phyloP scores from a whole-genome alignment of 2,329 filamentous ascomycete species.

The Scedosporium minutisporum region DNA sequence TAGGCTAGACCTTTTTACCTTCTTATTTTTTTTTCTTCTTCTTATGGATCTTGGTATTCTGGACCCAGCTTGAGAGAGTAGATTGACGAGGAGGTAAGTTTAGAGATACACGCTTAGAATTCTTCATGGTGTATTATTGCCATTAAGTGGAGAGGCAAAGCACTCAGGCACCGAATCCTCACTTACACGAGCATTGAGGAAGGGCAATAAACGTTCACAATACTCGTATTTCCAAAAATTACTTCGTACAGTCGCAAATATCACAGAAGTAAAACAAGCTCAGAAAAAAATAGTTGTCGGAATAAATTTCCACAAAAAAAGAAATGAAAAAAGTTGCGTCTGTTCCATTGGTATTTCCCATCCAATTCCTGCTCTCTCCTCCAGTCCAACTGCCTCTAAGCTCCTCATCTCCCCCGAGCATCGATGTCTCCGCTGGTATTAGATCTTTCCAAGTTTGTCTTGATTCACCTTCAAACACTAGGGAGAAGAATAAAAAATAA shows the following conservation, averaged over 20 bases:
- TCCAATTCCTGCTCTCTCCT: not conserved
- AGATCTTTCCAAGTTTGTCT: not conserved
- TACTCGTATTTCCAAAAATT: not conserved
- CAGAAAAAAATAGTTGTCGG: not conserved
- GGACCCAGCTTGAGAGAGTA: too few species aligned
- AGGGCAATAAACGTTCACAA: too few species aligned
- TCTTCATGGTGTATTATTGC: too few species aligned
- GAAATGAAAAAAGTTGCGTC: not conserved
- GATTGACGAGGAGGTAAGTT: too few species aligned
- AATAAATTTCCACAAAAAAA: constrained; percentile 1
- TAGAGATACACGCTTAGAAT: too few species aligned
- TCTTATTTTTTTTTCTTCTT: too few species aligned
- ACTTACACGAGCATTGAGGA: too few species aligned
- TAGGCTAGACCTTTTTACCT: too few species aligned
- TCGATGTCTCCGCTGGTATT: too few species aligned
- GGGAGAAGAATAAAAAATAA: not conserved
- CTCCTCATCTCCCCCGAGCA: not conserved
- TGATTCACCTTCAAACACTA: not conserved
- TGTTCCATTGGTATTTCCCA: not conserved
- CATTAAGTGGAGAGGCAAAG: too few species aligned
- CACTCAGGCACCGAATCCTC: too few species aligned
- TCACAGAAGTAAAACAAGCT: not conserved
- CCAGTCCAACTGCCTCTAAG: not conserved
- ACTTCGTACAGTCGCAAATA: not conserved
- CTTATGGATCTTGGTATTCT: too few species aligned